A percentile compares a stretch with the other conserved stretches of the same genome.
These are phyloP conservation scores for Daedaleopsis nitida DNA, from an alignment of 768 basidiomycete species.

Conservation along the genomic window DNA sequence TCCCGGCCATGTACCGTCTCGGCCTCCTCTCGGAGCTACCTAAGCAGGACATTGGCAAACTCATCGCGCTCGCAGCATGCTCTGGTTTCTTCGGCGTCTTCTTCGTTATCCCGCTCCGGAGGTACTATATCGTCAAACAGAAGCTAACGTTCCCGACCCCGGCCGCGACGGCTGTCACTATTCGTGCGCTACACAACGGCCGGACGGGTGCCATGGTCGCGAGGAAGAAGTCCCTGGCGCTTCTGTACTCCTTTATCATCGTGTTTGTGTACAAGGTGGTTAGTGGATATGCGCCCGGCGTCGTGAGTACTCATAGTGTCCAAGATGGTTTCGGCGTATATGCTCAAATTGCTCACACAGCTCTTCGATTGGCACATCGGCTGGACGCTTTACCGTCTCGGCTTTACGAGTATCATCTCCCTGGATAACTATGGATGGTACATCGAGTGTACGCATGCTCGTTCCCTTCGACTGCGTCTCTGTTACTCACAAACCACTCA, in stretches of 20 bases:
- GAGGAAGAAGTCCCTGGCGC: slow-evolving; percentile 54
- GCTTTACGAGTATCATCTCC: slow-evolving; percentile 60
- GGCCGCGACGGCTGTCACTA: slow-evolving; percentile 67
- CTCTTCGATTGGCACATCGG: slow-evolving; percentile 67
- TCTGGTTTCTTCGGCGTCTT: slow-evolving; percentile 65
- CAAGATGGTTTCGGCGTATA: neutral
- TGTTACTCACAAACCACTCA: slow-evolving; percentile 14
- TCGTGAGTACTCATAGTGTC: slow-evolving; percentile 38
- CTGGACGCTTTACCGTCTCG: slow-evolving; percentile 58
- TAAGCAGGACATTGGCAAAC: slow-evolving; percentile 52
- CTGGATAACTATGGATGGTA: slow-evolving; percentile 63
- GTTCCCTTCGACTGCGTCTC: neutral
- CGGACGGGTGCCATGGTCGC: slow-evolving; percentile 51
- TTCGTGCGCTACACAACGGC: slow-evolving; percentile 59
- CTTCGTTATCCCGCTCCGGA: slow-evolving; percentile 65
- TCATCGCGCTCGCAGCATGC: slow-evolving; percentile 57
- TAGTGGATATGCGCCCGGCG: slow-evolving; percentile 58
- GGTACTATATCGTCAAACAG: slow-evolving; percentile 63
- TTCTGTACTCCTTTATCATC: slow-evolving; percentile 47
- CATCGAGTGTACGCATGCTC: slow-evolving; percentile 46
- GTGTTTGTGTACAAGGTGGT: slow-evolving; percentile 56
- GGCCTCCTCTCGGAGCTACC: slow-evolving; percentile 48
- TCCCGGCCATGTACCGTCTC: slow-evolving; percentile 64
- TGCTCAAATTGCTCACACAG: slow-evolving; percentile 25
- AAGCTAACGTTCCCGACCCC: slow-evolving; percentile 66